These are phyloP conservation scores for Yamadazyma paraphyllophila DNA, from an alignment of 805 yeast species.

Conservation along the genomic window DNA sequence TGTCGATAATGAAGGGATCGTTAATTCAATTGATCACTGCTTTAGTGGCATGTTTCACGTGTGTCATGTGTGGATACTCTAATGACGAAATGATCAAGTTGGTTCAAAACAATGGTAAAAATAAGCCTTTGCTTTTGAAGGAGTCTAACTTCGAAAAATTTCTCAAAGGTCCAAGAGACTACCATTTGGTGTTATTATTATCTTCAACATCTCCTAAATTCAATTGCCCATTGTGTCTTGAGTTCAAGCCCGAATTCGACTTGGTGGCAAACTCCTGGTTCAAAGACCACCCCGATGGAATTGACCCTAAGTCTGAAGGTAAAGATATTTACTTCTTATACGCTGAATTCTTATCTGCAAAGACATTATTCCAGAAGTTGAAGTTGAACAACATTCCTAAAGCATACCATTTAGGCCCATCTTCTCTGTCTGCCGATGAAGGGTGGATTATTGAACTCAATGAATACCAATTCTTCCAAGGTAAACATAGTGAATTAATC, in stretches of 20 bases:
- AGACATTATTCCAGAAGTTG: conserved; percentile 50
- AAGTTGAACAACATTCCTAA: conserved; percentile 76
- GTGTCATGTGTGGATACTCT: conserved; percentile 17
- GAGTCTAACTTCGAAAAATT: conserved; percentile 58
- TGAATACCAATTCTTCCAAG: conserved; percentile 48
- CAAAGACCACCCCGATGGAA: conserved; percentile 51
- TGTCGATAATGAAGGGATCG: conserved; percentile 4
- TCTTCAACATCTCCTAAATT: conserved; percentile 74
- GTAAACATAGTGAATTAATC: conserved; percentile 40
- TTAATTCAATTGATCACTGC: conserved; percentile 6
- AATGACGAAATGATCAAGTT: conserved; percentile 21
- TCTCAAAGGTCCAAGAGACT: conserved; percentile 65
- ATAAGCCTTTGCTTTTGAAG: conserved; percentile 37
- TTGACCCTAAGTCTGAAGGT: conserved; percentile 18
- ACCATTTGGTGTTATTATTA: conserved; percentile 60
- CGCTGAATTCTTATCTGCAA: conserved; percentile 66
- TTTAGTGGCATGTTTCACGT: conserved; percentile 2
- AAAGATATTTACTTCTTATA: conserved; percentile 60
- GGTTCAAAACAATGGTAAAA: conserved; percentile 16
- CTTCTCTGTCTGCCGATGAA: conserved; percentile 30
- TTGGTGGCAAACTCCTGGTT: conserved; percentile 57
- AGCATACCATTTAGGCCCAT: conserved; percentile 59
- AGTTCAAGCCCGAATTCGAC: conserved; percentile 64
- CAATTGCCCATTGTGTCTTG: conserved; percentile 73
- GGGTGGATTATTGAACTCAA: conserved; percentile 25